Evolutionary conservation across 169 alveolate species (phyloP).

Genomic region (Plasmodium cynomolgi): DNA sequence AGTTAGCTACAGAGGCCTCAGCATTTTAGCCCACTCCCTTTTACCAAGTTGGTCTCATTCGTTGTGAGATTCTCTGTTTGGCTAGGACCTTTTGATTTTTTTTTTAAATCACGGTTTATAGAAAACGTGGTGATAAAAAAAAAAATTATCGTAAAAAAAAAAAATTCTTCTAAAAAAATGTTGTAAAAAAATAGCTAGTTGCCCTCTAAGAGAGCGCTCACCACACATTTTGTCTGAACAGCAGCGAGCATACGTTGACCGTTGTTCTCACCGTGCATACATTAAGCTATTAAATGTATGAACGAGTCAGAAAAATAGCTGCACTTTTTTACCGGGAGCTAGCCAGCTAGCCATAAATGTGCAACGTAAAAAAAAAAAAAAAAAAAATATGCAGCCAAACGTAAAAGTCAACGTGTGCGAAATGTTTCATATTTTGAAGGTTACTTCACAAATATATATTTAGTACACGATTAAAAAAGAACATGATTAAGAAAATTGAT

Average conservation of each 20-base stretch:
- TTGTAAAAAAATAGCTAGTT: constrained; percentile 1
- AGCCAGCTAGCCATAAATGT: background rate
- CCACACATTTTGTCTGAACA: background rate
- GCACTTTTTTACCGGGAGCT: background rate
- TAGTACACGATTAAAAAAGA: background rate
- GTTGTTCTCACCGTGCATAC: constrained; percentile 5
- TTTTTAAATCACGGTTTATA: background rate
- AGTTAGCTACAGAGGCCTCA: background rate
- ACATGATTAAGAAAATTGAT: background rate
- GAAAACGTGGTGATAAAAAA: background rate
- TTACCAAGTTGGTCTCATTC: background rate
- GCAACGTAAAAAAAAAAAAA: background rate
- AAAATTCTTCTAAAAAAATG: background rate
- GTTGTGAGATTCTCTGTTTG: background rate
- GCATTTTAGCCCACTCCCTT: constrained; percentile 1
- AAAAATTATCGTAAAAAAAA: background rate
- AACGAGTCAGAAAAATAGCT: constrained; percentile 24
- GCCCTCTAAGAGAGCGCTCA: background rate
- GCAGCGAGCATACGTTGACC: background rate
- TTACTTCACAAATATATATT: background rate
- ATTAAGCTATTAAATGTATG: background rate
- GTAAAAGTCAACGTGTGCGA: constrained; percentile 1
- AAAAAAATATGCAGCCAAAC: background rate
- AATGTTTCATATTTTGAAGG: background rate
- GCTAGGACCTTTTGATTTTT: background rate